Base-by-base conservation (phyloP, 228 moss, liverwort and hornwort genomes). In the Sphagnum magellanicum region DNA sequence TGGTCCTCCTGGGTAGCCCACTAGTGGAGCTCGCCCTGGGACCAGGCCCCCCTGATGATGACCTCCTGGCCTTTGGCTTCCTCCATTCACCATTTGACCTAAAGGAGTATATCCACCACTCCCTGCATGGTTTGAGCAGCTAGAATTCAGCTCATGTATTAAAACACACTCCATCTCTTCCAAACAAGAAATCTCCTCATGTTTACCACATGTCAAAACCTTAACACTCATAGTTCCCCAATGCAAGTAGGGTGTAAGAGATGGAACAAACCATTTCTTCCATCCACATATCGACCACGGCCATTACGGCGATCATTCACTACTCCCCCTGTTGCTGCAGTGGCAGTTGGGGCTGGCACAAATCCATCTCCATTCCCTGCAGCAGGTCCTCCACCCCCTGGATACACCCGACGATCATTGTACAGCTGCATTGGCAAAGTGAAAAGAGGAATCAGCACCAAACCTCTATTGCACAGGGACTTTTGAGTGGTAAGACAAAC, bases 381-480 rank as follows among this genome's bases (percentile, higher is more conserved):
- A 49, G 88, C 81, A 53, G 84, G 84, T 16, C 71, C 83, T 46
- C 84, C 82, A 32, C 82, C 88, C 50, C 84, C 88, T 69, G 88
- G 88, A 55, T 84, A 88, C 52, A 88, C 88, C 53, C 88, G 88
- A 49, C 84, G 84, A 64, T 88, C 88, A 68, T 81, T 84, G 66
- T 84, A 88, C 10, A 84, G 76, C 88, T 86, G 79, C 5, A 73
- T 55, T 14, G 16, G 48, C 61, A 61, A 61, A 10, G 6, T 64
- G 48, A 14, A 62, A 62, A 62, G 14, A n/a, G 10, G 11, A 62
- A 32, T 62, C 15, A 62, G 62, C 10, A 62, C 10, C 62, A 9
- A 10, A 9, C 10, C 58, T 58, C 58, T 14, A 58, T 9, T 58
- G 58, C 10, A 32, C 32, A 32, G 32, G 2, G 32, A 32, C 32